phyloP scores from a whole-genome alignment of 768 basidiomycete species.

The Pulveroboletus sp. region DNA sequence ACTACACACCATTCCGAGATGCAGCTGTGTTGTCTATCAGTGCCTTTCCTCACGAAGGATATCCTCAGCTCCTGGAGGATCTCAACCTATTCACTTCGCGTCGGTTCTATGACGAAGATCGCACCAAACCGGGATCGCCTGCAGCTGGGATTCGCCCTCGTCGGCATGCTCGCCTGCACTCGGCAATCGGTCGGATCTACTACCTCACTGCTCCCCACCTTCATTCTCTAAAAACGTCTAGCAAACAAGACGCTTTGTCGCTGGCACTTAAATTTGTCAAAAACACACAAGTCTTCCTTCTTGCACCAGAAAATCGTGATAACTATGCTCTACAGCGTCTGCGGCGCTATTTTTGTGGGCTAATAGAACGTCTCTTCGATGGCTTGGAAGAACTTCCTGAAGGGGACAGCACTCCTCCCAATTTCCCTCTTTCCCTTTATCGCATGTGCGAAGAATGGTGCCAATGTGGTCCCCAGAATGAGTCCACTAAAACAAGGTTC shows the following conservation, averaged over 20 bases:
- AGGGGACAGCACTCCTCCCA: conserved; percentile 66
- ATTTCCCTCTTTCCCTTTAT: conserved; percentile 76
- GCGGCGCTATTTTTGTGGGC: conserved; percentile 87
- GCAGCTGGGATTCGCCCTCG: conserved; percentile 54
- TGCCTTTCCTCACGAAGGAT: conserved; percentile 71
- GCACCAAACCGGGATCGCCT: conserved; percentile 44
- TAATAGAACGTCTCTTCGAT: conserved; percentile 82
- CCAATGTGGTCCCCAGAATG: conserved; percentile 72
- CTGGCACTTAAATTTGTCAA: conserved; percentile 85
- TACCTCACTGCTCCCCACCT: conserved; percentile 77
- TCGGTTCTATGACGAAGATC: conserved; percentile 72
- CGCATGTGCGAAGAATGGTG: conserved; percentile 93
- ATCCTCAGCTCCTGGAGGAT: conserved; percentile 80
- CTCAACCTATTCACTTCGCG: conserved; percentile 74
- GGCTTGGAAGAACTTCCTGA: conserved; percentile 65
- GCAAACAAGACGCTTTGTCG: conserved; percentile 66
- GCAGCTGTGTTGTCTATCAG: conserved; percentile 87
- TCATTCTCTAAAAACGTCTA: conserved; percentile 63
- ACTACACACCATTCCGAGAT: conserved; percentile 78
- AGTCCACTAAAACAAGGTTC: conserved; percentile 65
- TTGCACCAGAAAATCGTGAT: conserved; percentile 65
- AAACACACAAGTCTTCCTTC: conserved; percentile 76
- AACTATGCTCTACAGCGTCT: conserved; percentile 75
- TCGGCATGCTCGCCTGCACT: conserved; percentile 74
- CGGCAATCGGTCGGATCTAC: conserved; percentile 86